Base-by-base conservation (phyloP, 108 stramenopile genomes). In the Cyclotella sp. region DNA sequence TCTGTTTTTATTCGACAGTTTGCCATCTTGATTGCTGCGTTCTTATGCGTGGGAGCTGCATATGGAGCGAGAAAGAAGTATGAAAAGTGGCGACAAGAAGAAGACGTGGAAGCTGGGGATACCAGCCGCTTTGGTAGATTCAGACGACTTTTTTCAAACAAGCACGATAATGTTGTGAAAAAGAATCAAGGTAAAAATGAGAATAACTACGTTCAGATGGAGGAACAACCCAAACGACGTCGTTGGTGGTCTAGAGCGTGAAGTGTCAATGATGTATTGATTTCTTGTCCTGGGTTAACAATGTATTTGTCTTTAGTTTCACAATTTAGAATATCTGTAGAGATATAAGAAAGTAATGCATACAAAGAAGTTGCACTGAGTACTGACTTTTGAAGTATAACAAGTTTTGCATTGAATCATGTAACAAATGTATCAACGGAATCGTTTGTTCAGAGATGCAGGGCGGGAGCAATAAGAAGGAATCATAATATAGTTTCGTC, bases 1-100 rank as follows among this genome's bases (percentile, higher is more conserved):
- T 68, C 80, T 3, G 70, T 85, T 15, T 70, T 85, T 22, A 34
- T 73, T 27, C 64, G 75, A 12, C 62, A 61, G 26, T 60, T 85
- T 57, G 79, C 84, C 9, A 72, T 85, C 7, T 41, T 69, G 34
- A 65, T 68, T 4, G 76, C 79, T 40, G 44, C 52, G 13, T 63
- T 42, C 26, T 67, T 85, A 46, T 45, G 80, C 10, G 18, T 76
- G 44, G 80, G 79, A 1, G 76, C 76, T 26, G 80, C 63, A 0
- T 71, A 63, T 40, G 52, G 54, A 15, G 68, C 69, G 26, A 58
- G 65, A 27, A 55, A 53, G 22, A 85, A 77, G 62, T 78, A 34
- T 9, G 79, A 81, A 26, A 81, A 81, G 60, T 58, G 71, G 69
- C 24, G 68, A 9, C 52, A 77, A 43, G 59, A 72, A 54, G 57